Base-by-base conservation (phyloP, 129 eudicot species). In the Tagetes erecta region DNA sequence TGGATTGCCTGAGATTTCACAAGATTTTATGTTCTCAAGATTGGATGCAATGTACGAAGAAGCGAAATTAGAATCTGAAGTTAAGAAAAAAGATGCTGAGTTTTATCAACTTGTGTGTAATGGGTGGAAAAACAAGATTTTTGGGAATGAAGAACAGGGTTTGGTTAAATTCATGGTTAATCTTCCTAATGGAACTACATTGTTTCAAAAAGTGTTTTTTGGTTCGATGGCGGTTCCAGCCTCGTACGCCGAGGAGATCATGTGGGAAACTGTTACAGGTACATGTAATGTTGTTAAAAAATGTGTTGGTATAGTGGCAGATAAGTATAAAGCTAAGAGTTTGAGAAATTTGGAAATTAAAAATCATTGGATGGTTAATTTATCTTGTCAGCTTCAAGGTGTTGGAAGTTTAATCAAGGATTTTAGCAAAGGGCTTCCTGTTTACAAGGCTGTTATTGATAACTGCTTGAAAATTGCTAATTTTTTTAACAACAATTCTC, bases 361-460 rank as follows among this genome's bases (percentile, higher is more conserved):
- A 68, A 76, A 92, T 79, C 91, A 80, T 62, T 87, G 96, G 97
- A 92, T 92, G 97, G 76, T 92, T 51, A 92, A 92, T 71, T 73
- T 92, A 37, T 83, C 85, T 45, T 92, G 97, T 78, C 94, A 87
- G 79, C 81, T 81, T 82, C 89, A 84, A 55, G 96, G 86, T 10
- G 82, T 92, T 50, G 34, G 47, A 77, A 85, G 81, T 60, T 82
- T 92, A 80, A 66, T 87, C 53, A 89, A 89, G 72, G 97, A 92
- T 72, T 89, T 92, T 70, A 77, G 78, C 46, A 87, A 82, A 73
- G 91, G 89, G 78, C 89, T 92, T 75, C 89, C 93, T 3, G 79
- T 89, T 66, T 87, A 87, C 49, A 86, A 77, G 68, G 70, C 50
- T 49, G 96, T 89, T n/a, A 66, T 80, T 39, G 85, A 83, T 42